Conservation (phyloP, 441 rosid species). For the Omphalea diandra region DNA sequence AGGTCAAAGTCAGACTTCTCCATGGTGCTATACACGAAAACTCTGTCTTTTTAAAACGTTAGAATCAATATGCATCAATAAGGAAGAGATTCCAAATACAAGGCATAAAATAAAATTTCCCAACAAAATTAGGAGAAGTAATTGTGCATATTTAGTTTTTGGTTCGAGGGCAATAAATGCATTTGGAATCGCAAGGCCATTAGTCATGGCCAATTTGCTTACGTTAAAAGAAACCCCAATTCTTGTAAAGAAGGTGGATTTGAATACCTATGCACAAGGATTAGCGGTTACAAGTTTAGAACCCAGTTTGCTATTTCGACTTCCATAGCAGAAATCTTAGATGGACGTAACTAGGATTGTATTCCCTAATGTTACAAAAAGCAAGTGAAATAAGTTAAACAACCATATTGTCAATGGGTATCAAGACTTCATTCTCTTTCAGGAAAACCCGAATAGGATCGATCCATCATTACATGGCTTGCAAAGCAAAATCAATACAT, state of each 20-base stretch:
- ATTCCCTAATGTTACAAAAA: not conserved
- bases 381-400: not conserved
- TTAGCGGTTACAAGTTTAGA: not conserved
- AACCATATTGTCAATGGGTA: not conserved
- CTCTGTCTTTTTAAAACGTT: conserved; percentile 19
- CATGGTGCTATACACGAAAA: conserved; percentile 21
- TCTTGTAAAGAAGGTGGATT: not conserved
- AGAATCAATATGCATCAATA: not conserved
- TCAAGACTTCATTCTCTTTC: not conserved
- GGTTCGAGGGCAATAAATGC: not conserved
- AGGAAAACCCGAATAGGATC: not conserved
- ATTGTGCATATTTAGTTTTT: not conserved
- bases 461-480: conserved; percentile 10
- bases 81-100: not conserved
- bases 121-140: not conserved
- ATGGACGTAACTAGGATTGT: not conserved
- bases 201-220: not conserved
- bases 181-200: too few relatives aligned
- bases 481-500: not conserved
- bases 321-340: not conserved
- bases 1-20: conserved; percentile 37
- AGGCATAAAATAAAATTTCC: conserved; percentile 4
- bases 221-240: not conserved
- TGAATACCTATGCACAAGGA: not conserved
- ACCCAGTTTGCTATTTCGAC: not conserved